Conservation (phyloP, 495 filamentous ascomycete genomes). For the Bacidia rubella region DNA sequence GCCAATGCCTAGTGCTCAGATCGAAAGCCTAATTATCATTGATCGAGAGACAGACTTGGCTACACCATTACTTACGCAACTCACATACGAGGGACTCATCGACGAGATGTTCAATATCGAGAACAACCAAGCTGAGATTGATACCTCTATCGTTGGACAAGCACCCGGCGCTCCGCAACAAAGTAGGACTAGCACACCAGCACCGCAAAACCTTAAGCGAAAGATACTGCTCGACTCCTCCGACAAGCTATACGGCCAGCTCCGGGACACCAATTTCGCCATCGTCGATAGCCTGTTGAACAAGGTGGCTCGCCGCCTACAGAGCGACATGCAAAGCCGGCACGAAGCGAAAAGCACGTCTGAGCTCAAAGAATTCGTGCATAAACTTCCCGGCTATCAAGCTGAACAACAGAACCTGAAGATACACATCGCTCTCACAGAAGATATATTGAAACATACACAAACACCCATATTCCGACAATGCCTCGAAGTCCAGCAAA, state of each 20-base stretch:
- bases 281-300: slow-evolving; percentile 82
- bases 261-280: slow-evolving; percentile 90
- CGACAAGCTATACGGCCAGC: slow-evolving; percentile 76
- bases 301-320: slow-evolving; percentile 76
- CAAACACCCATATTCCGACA: slow-evolving; percentile 76
- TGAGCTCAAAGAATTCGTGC: slow-evolving; percentile 85
- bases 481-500: slow-evolving; percentile 86
- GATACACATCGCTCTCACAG: slow-evolving; percentile 78
- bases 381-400: slow-evolving; percentile 81
- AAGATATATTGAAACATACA: slow-evolving; percentile 90
- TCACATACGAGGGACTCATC: slow-evolving; percentile 93
- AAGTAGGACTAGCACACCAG: slow-evolving; percentile 37
- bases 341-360: slow-evolving; percentile 76
- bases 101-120: slow-evolving; percentile 88
- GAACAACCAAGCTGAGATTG: slow-evolving; percentile 82
- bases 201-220: slow-evolving; percentile 59
- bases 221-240: slow-evolving; percentile 83
- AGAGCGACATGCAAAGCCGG: slow-evolving; percentile 79
- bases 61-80: slow-evolving; percentile 78
- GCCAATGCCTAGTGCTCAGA: slow-evolving; percentile 71
- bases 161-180: slow-evolving; percentile 43
- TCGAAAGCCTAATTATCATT: slow-evolving; percentile 85
- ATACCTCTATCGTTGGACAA: slow-evolving; percentile 75
- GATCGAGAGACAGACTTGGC: slow-evolving; percentile 91
- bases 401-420: slow-evolving; percentile 85